phyloP scores from a whole-genome alignment of 192 early-diverging fungal genomes.

The Lunasporangiospora selenospora region DNA sequence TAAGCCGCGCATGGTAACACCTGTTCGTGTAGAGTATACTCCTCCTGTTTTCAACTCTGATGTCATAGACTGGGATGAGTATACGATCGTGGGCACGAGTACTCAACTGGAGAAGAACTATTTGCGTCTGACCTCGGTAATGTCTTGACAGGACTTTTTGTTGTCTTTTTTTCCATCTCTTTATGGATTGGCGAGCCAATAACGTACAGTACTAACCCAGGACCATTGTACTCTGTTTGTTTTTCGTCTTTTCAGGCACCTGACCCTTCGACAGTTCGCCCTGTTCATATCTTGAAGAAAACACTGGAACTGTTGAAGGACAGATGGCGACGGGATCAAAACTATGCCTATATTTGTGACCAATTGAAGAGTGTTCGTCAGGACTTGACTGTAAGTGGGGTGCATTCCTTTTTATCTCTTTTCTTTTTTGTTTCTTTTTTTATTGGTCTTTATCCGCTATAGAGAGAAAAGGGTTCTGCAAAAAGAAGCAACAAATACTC shows the following conservation, averaged over 20 bases:
- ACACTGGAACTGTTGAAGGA: conserved; percentile 78
- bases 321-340: conserved; percentile 84
- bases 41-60: conserved; percentile 57
- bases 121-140: conserved; percentile 88
- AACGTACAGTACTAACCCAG: not conserved
- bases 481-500: no score
- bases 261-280: conserved; percentile 94
- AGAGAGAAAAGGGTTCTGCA: no score
- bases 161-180: conserved; percentile 6
- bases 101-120: conserved; percentile 90
- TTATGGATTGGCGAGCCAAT: not conserved
- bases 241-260: conserved; percentile 65
- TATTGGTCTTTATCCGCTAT: no score
- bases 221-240: conserved; percentile 1
- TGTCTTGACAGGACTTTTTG: conserved; percentile 20
- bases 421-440: not conserved
- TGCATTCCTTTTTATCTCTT: not conserved
- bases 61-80: conserved; percentile 79
- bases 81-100: conserved; percentile 91
- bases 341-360: conserved; percentile 97
- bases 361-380: conserved; percentile 97
- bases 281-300: conserved; percentile 75
- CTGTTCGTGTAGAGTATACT: conserved; percentile 11
- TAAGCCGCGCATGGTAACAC: conserved; percentile 4
- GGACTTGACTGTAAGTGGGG: conserved; percentile 82